Conservation (phyloP, 805 yeast genomes). For the Starmerella geochares region DNA sequence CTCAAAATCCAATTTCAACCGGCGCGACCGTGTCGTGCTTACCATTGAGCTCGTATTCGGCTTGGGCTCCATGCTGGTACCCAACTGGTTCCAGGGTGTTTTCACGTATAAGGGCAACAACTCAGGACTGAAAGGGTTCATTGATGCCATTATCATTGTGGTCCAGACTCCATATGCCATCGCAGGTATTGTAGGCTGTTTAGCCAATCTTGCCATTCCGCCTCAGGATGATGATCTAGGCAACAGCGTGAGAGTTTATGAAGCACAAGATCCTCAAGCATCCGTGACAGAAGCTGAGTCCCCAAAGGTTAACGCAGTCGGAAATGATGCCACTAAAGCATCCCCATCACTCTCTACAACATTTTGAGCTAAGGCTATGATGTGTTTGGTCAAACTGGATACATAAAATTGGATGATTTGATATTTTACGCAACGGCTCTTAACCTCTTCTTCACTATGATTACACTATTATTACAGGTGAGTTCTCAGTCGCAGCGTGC, state of each 20-base stretch:
- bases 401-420: neutral
- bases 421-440: neutral
- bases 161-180: conserved; percentile 67
- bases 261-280: neutral
- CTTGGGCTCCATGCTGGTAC: conserved; percentile 54
- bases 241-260: neutral
- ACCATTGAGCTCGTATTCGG: conserved; percentile 59
- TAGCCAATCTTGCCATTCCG: conserved; percentile 53
- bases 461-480: neutral
- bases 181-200: conserved; percentile 53
- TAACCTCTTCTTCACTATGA: too few relatives aligned
- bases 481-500: neutral
- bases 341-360: too few relatives aligned
- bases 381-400: neutral
- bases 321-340: too few relatives aligned
- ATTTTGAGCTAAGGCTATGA: neutral
- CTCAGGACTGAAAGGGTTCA: conserved; percentile 46
- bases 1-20: conserved; percentile 43
- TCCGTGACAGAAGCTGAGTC: neutral
- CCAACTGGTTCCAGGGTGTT: conserved; percentile 52
- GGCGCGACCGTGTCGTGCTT: conserved; percentile 64
- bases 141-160: conserved; percentile 57
- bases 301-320: neutral
- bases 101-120: conserved; percentile 61
- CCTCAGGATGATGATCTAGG: conserved; percentile 36